Evolutionary conservation across 1,139 yeast genomes (phyloP).

Genomic region (Taphrina pruni): DNA sequence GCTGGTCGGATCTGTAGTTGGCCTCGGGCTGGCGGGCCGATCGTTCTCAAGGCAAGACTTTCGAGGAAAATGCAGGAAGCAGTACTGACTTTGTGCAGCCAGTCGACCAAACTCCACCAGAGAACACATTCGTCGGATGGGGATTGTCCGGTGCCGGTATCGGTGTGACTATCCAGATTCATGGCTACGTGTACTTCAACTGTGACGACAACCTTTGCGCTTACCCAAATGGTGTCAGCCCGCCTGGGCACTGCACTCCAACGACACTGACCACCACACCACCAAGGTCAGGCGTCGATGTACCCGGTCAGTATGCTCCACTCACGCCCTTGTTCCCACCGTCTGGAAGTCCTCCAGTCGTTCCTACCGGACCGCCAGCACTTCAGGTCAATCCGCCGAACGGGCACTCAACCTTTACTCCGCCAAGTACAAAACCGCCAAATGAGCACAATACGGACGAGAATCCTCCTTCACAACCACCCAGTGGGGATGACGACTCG

Average conservation of each 20-base stretch:
- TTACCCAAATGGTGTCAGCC: background rate
- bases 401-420: background rate
- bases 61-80: background rate
- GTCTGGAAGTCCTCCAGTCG: background rate
- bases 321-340: conserved; percentile 20
- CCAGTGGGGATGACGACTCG: background rate
- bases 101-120: conserved; percentile 17
- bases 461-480: background rate
- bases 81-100: conserved; percentile 1
- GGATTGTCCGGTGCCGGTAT: background rate
- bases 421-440: background rate
- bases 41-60: conserved; percentile 20
- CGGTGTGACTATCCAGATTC: background rate
- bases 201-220: conserved; percentile 20
- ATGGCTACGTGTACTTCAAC: conserved; percentile 6
- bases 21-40: conserved; percentile 20
- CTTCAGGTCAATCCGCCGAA: conserved; percentile 12
- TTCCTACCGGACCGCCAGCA: conserved; percentile 10
- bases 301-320: conserved; percentile 18
- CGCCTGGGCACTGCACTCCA: conserved; percentile 7
- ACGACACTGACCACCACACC: conserved; percentile 10
- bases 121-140: conserved; percentile 10
- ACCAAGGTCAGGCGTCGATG: background rate
- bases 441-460: background rate
- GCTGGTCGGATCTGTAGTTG: conserved; percentile 4